Base-by-base conservation (phyloP, 768 basidiomycete genomes). In the Fibroporia radiculosa region DNA sequence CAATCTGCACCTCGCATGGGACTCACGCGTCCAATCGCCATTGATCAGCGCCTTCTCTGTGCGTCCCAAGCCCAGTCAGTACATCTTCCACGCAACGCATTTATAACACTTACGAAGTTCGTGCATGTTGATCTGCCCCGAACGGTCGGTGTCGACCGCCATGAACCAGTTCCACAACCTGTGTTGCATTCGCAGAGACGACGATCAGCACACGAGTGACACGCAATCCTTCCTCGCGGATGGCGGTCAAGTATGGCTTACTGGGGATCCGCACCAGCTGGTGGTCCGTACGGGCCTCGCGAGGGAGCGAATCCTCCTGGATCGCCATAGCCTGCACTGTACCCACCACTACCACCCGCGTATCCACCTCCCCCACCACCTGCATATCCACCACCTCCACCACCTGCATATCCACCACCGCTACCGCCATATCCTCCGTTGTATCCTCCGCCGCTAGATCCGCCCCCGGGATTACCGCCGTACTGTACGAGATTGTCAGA, bases 1-100 rank as follows among this genome's bases (percentile, higher is more conserved):
- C 25, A 20, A 25, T 12, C 7, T 31, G 29, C 19, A 8, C 37
- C 37, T 24, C 12, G 24, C 16, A 18, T 18, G 6, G 20, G n/a
- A 33, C 87, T 62, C 52, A 89, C 87, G 77, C 53, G 73, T 74
- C 84, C 84, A 89, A 57, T 91, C 84, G 31, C 87, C 77, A 42
- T 78, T 68, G 20, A 76, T 66, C 32, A 78, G 51, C 14, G 67
- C 75, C 46, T 66, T 67, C 58, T 74, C 71, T 74, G 46, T 14
- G 42, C 36, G 28, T 24, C 33, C 22, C 24, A n/a, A 11, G 11
- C n/a, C 20, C 33, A 39, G 13, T 4, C 19, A n/a, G n/a, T n/a
- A 22, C 44, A 24, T 32, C 40, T 18, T 31, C 24, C 36, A 6
- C 7, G 6, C 34, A 35, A 35, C 14, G 73, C 73, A 40, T 56